Conservation (phyloP, 805 yeast genomes). For the Starmerella floricola region DNA sequence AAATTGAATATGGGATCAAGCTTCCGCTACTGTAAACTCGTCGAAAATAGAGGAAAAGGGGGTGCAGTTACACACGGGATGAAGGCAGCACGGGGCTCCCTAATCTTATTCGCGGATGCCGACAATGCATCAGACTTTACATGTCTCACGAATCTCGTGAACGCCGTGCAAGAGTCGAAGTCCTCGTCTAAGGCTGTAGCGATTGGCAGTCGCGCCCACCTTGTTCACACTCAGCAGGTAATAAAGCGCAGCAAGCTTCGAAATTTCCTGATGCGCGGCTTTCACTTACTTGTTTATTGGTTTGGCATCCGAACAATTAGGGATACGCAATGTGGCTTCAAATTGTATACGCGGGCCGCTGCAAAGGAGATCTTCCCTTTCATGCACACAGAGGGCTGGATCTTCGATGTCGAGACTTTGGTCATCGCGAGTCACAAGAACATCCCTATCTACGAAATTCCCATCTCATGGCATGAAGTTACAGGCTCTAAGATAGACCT, state of each 20-base stretch:
- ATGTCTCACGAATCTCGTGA: constrained; percentile 46
- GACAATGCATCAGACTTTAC: constrained; percentile 86
- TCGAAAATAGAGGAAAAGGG: constrained; percentile 79
- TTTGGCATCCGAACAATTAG: constrained; percentile 80
- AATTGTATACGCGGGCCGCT: constrained; percentile 68
- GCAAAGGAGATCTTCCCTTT: constrained; percentile 60
- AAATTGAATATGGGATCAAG: constrained; percentile 44
- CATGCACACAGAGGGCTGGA: constrained; percentile 97
- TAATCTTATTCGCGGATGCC: constrained; percentile 85
- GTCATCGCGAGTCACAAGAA: constrained; percentile 62
- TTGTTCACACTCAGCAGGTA: constrained; percentile 92
- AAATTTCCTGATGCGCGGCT: constrained; percentile 83
- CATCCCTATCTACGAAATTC: constrained; percentile 59
- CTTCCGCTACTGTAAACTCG: constrained; percentile 58
- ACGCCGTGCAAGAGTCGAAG: constrained; percentile 27
- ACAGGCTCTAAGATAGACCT: constrained; percentile 89
- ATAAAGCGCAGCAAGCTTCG: constrained; percentile 83
- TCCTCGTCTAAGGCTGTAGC: constrained; percentile 45
- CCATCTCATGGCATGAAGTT: constrained; percentile 95
- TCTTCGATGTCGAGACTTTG: constrained; percentile 87
- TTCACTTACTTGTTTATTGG: constrained; percentile 71
- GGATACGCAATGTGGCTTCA: constrained; percentile 97
- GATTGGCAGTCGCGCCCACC: constrained; percentile 90
- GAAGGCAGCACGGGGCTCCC: constrained; percentile 57
- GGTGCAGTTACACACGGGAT: constrained; percentile 96